Conservation (phyloP, 768 basidiomycete genomes). For the Vararia minispora region DNA sequence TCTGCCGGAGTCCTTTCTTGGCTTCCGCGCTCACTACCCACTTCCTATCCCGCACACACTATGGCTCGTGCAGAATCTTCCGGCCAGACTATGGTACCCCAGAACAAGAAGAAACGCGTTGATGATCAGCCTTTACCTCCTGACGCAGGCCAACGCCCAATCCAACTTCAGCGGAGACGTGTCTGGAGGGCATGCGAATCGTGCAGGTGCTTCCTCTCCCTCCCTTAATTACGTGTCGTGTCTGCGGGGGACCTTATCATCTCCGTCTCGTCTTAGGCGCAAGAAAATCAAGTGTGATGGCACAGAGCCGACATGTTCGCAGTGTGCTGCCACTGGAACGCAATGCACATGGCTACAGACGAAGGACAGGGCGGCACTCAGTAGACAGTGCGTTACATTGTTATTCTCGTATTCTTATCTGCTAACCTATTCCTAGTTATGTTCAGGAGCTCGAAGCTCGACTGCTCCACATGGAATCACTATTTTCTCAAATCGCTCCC, state of each 20-base stretch:
- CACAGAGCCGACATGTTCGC: slow-evolving; percentile 75
- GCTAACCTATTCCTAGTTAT: slow-evolving; percentile 38
- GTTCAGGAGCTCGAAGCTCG: slow-evolving; percentile 87
- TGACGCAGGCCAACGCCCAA: slow-evolving; percentile 55
- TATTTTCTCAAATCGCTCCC: slow-evolving; percentile 77
- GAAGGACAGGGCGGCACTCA: slow-evolving; percentile 81
- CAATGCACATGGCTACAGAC: slow-evolving; percentile 87
- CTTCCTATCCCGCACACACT: background rate
- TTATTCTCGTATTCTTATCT: slow-evolving; percentile 5
- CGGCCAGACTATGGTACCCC: slow-evolving; percentile 30
- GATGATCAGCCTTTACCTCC: slow-evolving; percentile 36
- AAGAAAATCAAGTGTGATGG: slow-evolving; percentile 95
- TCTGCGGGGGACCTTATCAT: slow-evolving; percentile 15
- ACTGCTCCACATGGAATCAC: slow-evolving; percentile 75
- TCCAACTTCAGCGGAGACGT: slow-evolving; percentile 66
- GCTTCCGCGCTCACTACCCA: too few relatives aligned
- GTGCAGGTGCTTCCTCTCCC: slow-evolving; percentile 52
- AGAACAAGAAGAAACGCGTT: slow-evolving; percentile 72
- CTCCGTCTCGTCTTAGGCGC: slow-evolving; percentile 34
- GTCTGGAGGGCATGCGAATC: slow-evolving; percentile 89
- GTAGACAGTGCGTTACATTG: slow-evolving; percentile 61
- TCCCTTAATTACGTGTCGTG: slow-evolving; percentile 9
- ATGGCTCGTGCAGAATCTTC: slow-evolving; percentile 12
- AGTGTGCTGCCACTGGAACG: slow-evolving; percentile 63
- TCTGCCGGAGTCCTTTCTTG: too few relatives aligned